Base-by-base conservation (phyloP, 1,284 basidiomycete genomes). In the Omphalotus olearius region DNA sequence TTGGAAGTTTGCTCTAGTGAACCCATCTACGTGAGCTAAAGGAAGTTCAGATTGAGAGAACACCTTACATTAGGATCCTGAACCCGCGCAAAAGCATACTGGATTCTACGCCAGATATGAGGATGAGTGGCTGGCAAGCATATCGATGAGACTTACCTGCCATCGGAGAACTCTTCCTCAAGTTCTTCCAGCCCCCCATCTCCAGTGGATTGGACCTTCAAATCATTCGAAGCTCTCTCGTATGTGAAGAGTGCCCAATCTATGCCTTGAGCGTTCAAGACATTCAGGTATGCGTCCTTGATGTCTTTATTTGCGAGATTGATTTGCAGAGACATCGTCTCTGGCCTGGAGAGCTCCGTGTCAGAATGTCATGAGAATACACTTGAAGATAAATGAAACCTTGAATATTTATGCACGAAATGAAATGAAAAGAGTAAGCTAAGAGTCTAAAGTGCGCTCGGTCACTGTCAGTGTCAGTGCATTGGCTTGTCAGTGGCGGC, bases 91-190 rank as follows among this genome's bases (percentile, higher is more conserved):
- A 98, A 97, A 9, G 93, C 96, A 65, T 96, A 99, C 70, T 98
- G 93, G 51, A 98, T 94, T 60, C 92, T 93, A 58, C 16, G 50
- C 33, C 23, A 17, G 11, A 35, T 20, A n/a, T 25, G 30, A 33
- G 30, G 13, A 9, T 26, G 25, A 39, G 17, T 14, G 11, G 18
- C 42, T 26, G 5, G 23, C 14, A 43, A 46, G 47, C 4, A 54
- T 14, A 26, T 16, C 9, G 6, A 16, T 25, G 9, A n/a, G 9
- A 66, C 80, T 47, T 56, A 90, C 91, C 88, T 79, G 56, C 93
- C 95, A 66, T 98, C 94, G 40, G 86, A 90, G 69, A 98, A 98
- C 69, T 97, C 94, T 57, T 98, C 95, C 62, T 90, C 82, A 16
- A 98, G 74, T 63, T 96, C 94, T 57, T 96, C 92, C 10, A 99